Evolutionary conservation across 306 rosid genomes (phyloP).

Genomic region (Vigna angularis): DNA sequence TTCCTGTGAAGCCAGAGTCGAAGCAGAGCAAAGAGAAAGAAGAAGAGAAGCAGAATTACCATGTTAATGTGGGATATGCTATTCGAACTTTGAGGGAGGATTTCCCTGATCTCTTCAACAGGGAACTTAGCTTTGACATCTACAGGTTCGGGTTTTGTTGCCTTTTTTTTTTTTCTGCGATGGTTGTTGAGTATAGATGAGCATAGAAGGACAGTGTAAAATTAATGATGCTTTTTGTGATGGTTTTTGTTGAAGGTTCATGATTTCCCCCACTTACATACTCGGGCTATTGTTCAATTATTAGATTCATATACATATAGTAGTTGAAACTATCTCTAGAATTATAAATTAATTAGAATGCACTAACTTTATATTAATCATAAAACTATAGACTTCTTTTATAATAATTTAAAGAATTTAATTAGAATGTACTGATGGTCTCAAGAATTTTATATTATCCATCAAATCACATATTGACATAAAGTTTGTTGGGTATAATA

Average conservation of each 20-base stretch:
- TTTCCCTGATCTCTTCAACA: constrained; percentile 71
- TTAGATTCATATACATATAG: neutral
- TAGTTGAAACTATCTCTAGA: neutral
- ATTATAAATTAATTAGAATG: neutral
- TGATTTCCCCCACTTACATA: neutral
- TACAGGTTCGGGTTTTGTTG: constrained; percentile 58
- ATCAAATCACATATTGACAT: neutral
- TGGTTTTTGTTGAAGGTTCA: neutral
- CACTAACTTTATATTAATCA: no score
- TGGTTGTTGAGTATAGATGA: neutral
- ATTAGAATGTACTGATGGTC: neutral
- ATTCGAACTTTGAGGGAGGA: constrained; percentile 84
- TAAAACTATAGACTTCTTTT: no score
- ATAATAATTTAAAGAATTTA: neutral
- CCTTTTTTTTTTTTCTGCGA: neutral
- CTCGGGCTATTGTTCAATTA: neutral
- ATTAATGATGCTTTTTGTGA: neutral
- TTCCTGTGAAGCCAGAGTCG: constrained; percentile 65
- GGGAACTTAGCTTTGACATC: constrained; percentile 73
- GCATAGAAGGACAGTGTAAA: constrained; percentile 5
- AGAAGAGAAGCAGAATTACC: constrained; percentile 71
- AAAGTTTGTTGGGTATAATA: neutral
- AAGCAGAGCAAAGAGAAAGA: constrained; percentile 78
- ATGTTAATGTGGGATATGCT: constrained; percentile 83
- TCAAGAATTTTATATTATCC: neutral